phyloP scores from a whole-genome alignment of 2,329 filamentous ascomycete species.

The Thielaviopsis euricoi region DNA sequence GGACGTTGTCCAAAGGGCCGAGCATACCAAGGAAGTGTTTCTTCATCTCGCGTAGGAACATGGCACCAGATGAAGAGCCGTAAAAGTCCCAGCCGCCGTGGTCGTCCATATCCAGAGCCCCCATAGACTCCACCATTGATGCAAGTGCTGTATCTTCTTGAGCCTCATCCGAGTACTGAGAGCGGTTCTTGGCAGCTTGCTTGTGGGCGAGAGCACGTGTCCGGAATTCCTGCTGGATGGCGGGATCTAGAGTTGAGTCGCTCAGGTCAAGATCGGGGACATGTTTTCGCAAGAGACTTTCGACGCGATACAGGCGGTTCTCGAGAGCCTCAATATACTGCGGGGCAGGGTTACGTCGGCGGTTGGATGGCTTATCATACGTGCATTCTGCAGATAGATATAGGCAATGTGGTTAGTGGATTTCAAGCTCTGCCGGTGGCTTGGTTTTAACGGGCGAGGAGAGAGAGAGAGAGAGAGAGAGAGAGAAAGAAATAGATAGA shows the following conservation, averaged over 20 bases:
- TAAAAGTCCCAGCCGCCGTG: constrained; percentile 90
- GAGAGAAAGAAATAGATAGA: neutral
- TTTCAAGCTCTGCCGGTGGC: neutral
- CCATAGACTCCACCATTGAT: constrained; percentile 89
- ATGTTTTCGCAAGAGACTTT: constrained; percentile 61
- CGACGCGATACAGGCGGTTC: constrained; percentile 64
- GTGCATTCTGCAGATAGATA: constrained; percentile 54
- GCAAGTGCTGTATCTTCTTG: constrained; percentile 60
- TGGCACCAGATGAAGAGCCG: constrained; percentile 78
- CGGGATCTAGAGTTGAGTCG: constrained; percentile 66
- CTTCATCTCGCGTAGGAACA: constrained; percentile 74
- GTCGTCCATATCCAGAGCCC: constrained; percentile 81
- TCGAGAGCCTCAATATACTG: constrained; percentile 89
- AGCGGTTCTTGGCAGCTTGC: constrained; percentile 21
- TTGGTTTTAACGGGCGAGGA: neutral
- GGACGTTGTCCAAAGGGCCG: constrained; percentile 42
- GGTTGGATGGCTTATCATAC: constrained; percentile 87
- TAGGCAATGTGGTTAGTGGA: constrained; percentile 12
- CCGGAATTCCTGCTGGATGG: constrained; percentile 52
- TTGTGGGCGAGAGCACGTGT: constrained; percentile 35
- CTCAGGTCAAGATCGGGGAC: constrained; percentile 73
- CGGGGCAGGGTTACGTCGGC: constrained; percentile 74
- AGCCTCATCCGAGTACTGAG: constrained; percentile 17
- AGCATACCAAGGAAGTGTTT: constrained; percentile 72
- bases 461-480: neutral